Evolutionary conservation across 257 asterid genomes (phyloP).

Genomic region (Plectranthus barbatus): DNA sequence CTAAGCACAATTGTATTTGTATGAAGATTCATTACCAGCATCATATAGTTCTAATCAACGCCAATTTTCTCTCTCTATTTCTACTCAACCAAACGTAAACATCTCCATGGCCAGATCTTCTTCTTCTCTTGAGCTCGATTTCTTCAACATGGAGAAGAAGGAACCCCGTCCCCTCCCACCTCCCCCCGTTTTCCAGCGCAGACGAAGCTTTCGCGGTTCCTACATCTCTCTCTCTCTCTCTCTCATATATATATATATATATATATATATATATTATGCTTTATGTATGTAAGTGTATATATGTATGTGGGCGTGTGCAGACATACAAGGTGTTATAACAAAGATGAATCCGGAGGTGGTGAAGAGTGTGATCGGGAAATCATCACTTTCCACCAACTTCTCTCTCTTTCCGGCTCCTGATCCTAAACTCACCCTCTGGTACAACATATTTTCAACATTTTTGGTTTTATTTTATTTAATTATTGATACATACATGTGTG

Average conservation of each 20-base stretch:
- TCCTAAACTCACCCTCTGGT: conserved; percentile 20
- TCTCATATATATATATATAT: background rate
- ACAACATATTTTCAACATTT: no score
- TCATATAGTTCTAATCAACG: background rate
- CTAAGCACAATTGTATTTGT: no score
- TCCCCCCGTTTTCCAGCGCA: conserved; percentile 14
- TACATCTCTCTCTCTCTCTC: background rate
- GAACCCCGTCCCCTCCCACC: background rate
- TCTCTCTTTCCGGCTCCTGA: conserved; percentile 5
- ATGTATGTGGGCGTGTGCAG: conserved; percentile 8
- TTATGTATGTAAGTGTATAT: no score
- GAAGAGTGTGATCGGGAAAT: conserved; percentile 31
- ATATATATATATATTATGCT: no score
- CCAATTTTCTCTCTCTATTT: background rate
- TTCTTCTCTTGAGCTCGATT: conserved; percentile 20
- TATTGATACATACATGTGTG: no score
- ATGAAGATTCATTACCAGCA: no score
- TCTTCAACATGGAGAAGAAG: conserved; percentile 21
- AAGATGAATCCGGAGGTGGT: conserved; percentile 50
- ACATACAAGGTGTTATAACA: conserved; percentile 36
- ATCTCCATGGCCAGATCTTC: conserved; percentile 17
- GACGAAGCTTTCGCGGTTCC: conserved; percentile 37
- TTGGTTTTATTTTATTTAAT: no score
- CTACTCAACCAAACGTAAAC: background rate
- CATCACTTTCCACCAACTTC: background rate